These are phyloP conservation scores for Diphasiastrum complanatum DNA, from an alignment of 83 land plant genomes.

Conservation along the genomic window DNA sequence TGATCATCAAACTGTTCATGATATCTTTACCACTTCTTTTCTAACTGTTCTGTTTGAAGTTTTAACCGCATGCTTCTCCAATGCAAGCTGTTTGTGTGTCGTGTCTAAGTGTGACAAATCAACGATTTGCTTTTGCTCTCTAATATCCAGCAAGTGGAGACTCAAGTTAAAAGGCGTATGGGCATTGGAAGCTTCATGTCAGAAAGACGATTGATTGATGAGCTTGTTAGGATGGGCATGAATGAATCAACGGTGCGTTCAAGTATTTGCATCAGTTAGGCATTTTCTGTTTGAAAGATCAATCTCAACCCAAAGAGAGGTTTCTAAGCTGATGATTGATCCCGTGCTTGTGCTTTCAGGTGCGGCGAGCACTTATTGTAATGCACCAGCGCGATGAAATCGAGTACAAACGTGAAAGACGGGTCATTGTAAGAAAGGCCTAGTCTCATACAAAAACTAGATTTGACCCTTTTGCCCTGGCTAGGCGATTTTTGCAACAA, in stretches of 20 bases:
- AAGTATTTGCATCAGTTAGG: not conserved
- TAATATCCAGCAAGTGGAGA: slow-evolving; percentile 96
- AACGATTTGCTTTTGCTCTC: not conserved
- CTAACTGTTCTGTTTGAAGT: too few species aligned
- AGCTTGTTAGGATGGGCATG: slow-evolving; percentile 81
- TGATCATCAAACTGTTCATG: too few species aligned
- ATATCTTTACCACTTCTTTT: too few species aligned
- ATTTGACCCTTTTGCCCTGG: too few species aligned
- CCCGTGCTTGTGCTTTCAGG: slow-evolving; percentile 31
- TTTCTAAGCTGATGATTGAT: not conserved
- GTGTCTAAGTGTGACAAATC: too few species aligned
- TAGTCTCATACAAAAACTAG: too few species aligned
- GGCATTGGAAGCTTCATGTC: slow-evolving; percentile 90
- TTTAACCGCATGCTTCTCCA: too few species aligned
- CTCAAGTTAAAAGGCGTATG: slow-evolving; percentile 86
- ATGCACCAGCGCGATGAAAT: slow-evolving; percentile 93
- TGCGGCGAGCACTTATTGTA: slow-evolving; percentile 76
- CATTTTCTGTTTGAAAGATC: not conserved
- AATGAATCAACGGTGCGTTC: slow-evolving; percentile 74
- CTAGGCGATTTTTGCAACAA: too few species aligned
- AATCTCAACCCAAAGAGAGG: too few species aligned
- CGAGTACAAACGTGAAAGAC: slow-evolving; percentile 79
- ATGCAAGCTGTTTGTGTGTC: too few species aligned
- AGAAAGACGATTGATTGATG: slow-evolving; percentile 87
- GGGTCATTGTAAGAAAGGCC: slow-evolving; percentile 68